Base-by-base conservation (phyloP, 2,329 filamentous ascomycete species). In the Verticillium dahliae region DNA sequence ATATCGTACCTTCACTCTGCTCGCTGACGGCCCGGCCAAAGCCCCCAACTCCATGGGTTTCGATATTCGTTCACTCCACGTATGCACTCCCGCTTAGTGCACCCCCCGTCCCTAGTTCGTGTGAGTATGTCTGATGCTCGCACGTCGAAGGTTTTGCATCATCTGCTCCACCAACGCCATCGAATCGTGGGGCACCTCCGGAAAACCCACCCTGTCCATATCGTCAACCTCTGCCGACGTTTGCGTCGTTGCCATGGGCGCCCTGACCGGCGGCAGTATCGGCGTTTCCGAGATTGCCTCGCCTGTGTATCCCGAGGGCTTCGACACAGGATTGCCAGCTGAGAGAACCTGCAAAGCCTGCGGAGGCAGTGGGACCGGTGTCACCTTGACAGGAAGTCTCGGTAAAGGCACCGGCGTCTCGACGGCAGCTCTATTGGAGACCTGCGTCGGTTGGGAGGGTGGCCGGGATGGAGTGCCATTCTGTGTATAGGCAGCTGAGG, bases 81-180 rank as follows among this genome's bases (percentile, higher is more conserved):
- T 10, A n/a, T 2, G 45, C 9, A 22, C 45, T 11, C 22, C 45
- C 22, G 45, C 45, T 50, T 22, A 22, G 27, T 27, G 27, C 18
- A n/a, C 45, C 18, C 45, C 45, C 45, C 22, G 9, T 50, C n/a
- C 45, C 45, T 50, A 50, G n/a, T 50, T 50, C 45, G 45, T 50
- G 45, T 50, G 45, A 50, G 45, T 50, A 50, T 50, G 7, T 27
- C 39, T 15, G n/a, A 50, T 54, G 56, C 70, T 72, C n/a, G 76
- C 77, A 58, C 77, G 74, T 52, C 77, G 76, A 14, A 85, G 71
- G 64, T 83, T 82, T 54, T 70, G 68, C 75, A 85, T 79, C 75
- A 85, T 80, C 63, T 77, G 77, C 68, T 84, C 80, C 55, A 85
- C 76, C 50, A 84, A 74, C 33, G 78, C 72, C 72, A 78, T 76